Evolutionary conservation across 768 basidiomycete genomes (phyloP), one percentile per base, ranked within the genome.

Genomic region (Gloeostereum incarnatum): DNA sequence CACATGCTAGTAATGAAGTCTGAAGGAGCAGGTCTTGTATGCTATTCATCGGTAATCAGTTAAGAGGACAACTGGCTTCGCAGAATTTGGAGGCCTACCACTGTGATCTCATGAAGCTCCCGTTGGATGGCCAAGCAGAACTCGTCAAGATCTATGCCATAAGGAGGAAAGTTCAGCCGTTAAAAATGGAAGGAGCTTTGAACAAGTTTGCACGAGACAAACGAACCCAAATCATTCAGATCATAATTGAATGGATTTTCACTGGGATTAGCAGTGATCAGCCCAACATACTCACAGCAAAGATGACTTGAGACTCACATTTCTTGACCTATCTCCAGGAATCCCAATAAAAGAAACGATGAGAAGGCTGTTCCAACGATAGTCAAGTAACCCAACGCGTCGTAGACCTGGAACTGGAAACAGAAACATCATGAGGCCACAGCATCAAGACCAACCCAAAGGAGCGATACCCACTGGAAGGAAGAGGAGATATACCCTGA

Each of bases 191-290:
- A n/a, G n/a, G n/a, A n/a, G n/a, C n/a, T n/a, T n/a, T n/a, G n/a
- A n/a, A n/a, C n/a, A n/a, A n/a, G n/a, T n/a, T n/a, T n/a, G n/a
- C n/a, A n/a, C n/a, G n/a, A n/a, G n/a, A n/a, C n/a, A n/a, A n/a
- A n/a, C n/a, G n/a, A n/a, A n/a, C n/a, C n/a, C 69, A 81, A 64
- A 63, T 81, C 78, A 47, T 81, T 81, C 48, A 70, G 51, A 46
- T 80, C 78, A 48, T 79, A 80, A 48, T 73, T 71, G 66, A 80
- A 79, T 0, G 78, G 77, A 48, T 79, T 78, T 54, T 79, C 77
- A 47, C 75, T 78, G 43, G 3, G n/a, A n/a, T n/a, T n/a, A n/a
- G n/a, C n/a, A 9, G 14, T 18, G 49, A n/a, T 14, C 45, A 42
- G 25, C 9, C 18, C 10, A 10, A 13, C n/a, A 22, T 2, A n/a